Conservation (phyloP, 805 yeast genomes). For the Spathaspora arborariae region DNA sequence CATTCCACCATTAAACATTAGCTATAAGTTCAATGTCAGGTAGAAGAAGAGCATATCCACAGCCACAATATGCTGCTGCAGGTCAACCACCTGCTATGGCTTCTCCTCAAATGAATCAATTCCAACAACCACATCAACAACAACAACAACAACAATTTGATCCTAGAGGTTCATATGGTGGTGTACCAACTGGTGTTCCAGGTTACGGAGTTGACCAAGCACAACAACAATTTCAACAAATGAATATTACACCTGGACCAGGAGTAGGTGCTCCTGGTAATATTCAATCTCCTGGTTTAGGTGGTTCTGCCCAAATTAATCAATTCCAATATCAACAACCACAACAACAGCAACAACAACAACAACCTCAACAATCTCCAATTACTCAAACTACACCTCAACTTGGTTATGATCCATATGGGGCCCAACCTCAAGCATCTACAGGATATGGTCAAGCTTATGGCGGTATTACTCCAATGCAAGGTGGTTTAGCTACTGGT, state of each 20-base stretch:
- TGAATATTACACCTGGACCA: slow-evolving; percentile 23
- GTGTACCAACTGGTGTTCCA: not conserved
- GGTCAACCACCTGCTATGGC: slow-evolving; percentile 14
- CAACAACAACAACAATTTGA: slow-evolving; percentile 10
- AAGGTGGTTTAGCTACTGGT: slow-evolving; percentile 5
- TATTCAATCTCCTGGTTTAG: slow-evolving; percentile 2
- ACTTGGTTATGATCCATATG: slow-evolving; percentile 10
- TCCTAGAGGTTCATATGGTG: slow-evolving; percentile 3
- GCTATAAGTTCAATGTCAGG: slow-evolving; percentile 24
- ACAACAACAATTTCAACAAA: slow-evolving; percentile 27
- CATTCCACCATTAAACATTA: not conserved
- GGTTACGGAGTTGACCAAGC: slow-evolving; percentile 31
- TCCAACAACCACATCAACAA: slow-evolving; percentile 15
- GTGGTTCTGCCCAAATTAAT: slow-evolving; percentile 3
- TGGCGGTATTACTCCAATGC: slow-evolving; percentile 7
- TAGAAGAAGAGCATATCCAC: slow-evolving; percentile 47
- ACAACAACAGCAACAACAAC: too few relatives aligned
- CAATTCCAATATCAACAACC: slow-evolving; percentile 13
- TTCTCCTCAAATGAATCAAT: slow-evolving; percentile 7
- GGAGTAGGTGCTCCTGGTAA: slow-evolving; percentile 13
- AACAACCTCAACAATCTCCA: slow-evolving; percentile 10
- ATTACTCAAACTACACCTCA: slow-evolving; percentile 6
- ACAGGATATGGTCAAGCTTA: slow-evolving; percentile 14
- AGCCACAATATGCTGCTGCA: slow-evolving; percentile 39
- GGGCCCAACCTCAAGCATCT: slow-evolving; percentile 8